phyloP scores from a whole-genome alignment of 371 early-diverging fungal genomes.

The Mortierella polycephala region DNA sequence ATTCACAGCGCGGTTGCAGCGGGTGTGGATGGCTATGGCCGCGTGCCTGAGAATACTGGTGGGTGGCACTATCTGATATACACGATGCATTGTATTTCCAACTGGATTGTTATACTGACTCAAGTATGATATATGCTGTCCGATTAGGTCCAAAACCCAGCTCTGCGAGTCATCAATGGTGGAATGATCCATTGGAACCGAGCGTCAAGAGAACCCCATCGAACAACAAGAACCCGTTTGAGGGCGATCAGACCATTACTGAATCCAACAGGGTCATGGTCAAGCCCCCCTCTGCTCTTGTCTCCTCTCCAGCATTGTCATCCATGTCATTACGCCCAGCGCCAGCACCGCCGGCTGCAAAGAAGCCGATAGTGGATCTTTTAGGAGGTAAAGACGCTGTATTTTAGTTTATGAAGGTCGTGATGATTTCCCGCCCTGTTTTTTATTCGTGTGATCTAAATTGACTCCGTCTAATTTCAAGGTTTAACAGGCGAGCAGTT shows the following conservation, averaged over 20 bases:
- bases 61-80: too few species aligned
- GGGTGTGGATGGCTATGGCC: background rate
- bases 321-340: slow-evolving; percentile 10
- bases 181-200: slow-evolving; percentile 43
- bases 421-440: too few species aligned
- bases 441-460: background rate
- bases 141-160: slow-evolving; percentile 45
- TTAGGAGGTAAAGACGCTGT: slow-evolving; percentile 24
- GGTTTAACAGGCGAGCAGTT: background rate
- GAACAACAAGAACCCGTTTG: slow-evolving; percentile 40
- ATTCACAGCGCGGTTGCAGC: too few species aligned
- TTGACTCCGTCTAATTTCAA: background rate
- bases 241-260: slow-evolving; percentile 23
- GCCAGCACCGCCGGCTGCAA: slow-evolving; percentile 8
- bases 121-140: background rate
- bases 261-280: background rate
- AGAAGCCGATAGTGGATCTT: slow-evolving; percentile 32
- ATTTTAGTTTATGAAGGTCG: too few species aligned
- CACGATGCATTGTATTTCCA: background rate
- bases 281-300: background rate
- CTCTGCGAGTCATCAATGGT: slow-evolving; percentile 52
- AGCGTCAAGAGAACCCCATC: slow-evolving; percentile 28
- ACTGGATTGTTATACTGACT: background rate
- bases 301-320: background rate
- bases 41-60: background rate